These are phyloP conservation scores for Didymella sp. DNA, from an alignment of 2,329 filamentous ascomycete species.

Conservation along the genomic window DNA sequence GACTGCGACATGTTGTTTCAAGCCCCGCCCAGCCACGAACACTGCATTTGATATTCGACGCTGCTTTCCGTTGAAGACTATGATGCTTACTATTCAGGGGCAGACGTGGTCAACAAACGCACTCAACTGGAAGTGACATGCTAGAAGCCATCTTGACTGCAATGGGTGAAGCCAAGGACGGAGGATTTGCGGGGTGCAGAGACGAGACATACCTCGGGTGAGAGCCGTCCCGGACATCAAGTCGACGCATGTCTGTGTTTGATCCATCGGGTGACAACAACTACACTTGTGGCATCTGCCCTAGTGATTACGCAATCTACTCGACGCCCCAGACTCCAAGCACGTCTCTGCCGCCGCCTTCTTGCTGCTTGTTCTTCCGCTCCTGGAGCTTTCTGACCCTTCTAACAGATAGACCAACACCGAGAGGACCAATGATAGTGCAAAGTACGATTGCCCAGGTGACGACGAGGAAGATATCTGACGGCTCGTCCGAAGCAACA, in stretches of 20 bases:
- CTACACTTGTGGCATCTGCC: neutral
- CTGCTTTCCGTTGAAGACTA: neutral
- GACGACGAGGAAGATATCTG: conserved; percentile 60
- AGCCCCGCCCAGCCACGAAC: neutral
- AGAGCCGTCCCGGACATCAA: neutral
- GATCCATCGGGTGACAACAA: neutral
- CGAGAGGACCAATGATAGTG: conserved; percentile 62
- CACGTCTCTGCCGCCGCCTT: conserved; percentile 51
- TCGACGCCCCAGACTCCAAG: conserved; percentile 56
- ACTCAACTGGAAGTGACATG: neutral
- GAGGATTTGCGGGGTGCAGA: neutral
- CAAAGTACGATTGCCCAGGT: conserved; percentile 66
- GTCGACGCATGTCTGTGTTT: neutral
- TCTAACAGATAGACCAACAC: conserved; percentile 59
- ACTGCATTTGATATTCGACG: neutral
- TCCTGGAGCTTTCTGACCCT: conserved; percentile 54
- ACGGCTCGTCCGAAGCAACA: conserved; percentile 30
- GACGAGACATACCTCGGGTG: neutral
- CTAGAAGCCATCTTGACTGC: neutral
- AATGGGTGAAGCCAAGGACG: neutral
- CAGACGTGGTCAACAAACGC: neutral
- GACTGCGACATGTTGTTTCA: conserved; percentile 14
- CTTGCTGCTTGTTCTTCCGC: conserved; percentile 37
- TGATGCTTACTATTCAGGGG: neutral
- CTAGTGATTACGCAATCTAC: conserved; percentile 3